Evolutionary conservation across 257 asterid genomes (phyloP), one percentile per base, ranked within the genome.

Genomic region (Solanum gandarillasii): DNA sequence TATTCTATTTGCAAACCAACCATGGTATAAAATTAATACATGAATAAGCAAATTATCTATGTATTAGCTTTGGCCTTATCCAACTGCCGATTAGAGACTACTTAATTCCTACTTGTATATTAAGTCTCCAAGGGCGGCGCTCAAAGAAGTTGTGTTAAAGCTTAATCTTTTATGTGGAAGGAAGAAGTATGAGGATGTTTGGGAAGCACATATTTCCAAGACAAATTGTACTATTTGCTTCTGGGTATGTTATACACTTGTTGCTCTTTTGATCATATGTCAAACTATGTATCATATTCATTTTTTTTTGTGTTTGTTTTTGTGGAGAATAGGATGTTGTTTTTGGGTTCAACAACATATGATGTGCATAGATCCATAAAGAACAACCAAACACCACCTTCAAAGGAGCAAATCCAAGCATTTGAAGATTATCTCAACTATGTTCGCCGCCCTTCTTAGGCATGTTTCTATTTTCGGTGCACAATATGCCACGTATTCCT

Each of bases 351-450:
- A 31, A 93, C 95, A 62, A 92, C 93, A 70, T 93, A 94, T 89
- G 95, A 94, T 84, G 93, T 93, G 3, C 94, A 94, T 84, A 91
- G 97, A 93, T 94, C 97, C 86, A 94, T 94, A 60, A 92, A 90
- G 88, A 93, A 90, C 89, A 94, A 94, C 65, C 89, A 90, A 3
- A 87, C 60, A 5, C 97, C 97, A 14, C 94, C 95, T 2, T 89
- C 95, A 0, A 29, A 70, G 55, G 90, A 92, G 79, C 94, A 93
- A 79, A 88, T 94, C 38, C 89, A 90, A 89, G 94, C 93, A 29
- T 86, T 93, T 4, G 88, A 94, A 68, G 90, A 93, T n/a, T 91
- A 94, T 85, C 79, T 94, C 35, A 86, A 87, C 83, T 87, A 95
- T 20, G 34, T 36, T 86, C 94, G 94, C 85, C 95, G 93, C 14